Percentiles rank a stretch among this genome's conserved stretches.
Evolutionary conservation across 805 yeast species (phyloP).

Genomic region (Zygotorulaspora danielsina): DNA sequence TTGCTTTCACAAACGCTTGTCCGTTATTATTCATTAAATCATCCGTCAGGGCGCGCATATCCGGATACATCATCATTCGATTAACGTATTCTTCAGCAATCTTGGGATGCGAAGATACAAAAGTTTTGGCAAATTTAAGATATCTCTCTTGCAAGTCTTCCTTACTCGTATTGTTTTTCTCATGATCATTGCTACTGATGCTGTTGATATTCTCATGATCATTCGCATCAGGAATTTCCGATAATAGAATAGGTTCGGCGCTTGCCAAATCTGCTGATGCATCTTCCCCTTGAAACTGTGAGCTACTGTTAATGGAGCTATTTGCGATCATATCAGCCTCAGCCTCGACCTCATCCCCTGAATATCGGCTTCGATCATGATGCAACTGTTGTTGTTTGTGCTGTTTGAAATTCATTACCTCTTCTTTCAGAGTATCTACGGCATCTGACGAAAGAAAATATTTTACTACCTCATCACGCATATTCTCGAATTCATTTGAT

Average conservation of each 20-base stretch:
- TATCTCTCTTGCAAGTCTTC: slow-evolving; percentile 24
- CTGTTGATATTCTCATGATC: too few relatives aligned
- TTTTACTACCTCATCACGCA: slow-evolving; percentile 24
- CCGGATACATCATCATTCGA: slow-evolving; percentile 37
- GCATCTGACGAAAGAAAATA: slow-evolving; percentile 25
- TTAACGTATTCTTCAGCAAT: slow-evolving; percentile 34
- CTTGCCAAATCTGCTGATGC: slow-evolving; percentile 2
- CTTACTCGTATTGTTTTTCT: slow-evolving; percentile 4
- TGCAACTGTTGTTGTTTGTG: slow-evolving; percentile 23
- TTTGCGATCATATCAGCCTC: neutral
- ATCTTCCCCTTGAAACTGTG: slow-evolving; percentile 5
- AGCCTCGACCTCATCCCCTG: slow-evolving; percentile 4
- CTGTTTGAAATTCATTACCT: slow-evolving; percentile 34
- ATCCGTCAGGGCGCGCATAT: slow-evolving; percentile 64
- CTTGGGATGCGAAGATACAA: slow-evolving; percentile 34
- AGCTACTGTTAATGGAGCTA: slow-evolving; percentile 4
- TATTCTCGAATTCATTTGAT: slow-evolving; percentile 15
- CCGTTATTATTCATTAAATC: slow-evolving; percentile 70
- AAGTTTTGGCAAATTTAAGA: slow-evolving; percentile 30
- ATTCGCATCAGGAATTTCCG: neutral
- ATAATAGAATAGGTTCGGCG: neutral
- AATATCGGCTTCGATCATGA: neutral
- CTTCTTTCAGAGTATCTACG: slow-evolving; percentile 30
- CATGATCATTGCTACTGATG: neutral
- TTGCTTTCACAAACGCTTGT: slow-evolving; percentile 68